Base-by-base conservation (phyloP, 1,284 basidiomycete species). In the Sparassis latifolia region DNA sequence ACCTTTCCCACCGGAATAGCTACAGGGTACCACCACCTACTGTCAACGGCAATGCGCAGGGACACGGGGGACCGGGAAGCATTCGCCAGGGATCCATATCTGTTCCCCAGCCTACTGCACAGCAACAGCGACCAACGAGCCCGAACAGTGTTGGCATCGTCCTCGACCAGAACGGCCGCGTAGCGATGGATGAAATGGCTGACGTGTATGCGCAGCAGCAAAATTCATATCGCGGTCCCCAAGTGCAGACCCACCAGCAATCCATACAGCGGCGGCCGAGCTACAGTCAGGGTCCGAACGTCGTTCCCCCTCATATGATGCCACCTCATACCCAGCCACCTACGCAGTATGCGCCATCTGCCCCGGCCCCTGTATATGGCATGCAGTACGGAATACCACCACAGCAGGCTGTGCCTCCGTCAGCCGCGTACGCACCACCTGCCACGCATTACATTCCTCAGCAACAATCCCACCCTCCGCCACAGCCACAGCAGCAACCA, bases 161-260 rank as follows among this genome's bases (percentile, higher is more conserved):
- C 7, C 72, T 94, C 12, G 89, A 91, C 62, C 82, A 85, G 2
- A 79, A 71, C 49, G 92, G 92, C 5, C 79, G 83, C 10, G 90
- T 94, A 7, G 74, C 84, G 28, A 80, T 86, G 57, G 91, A 95
- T 68, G 78, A 82, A 45, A 86, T 93, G 83, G 89, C 89, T 7
- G 73, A 78, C 41, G 66, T 70, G 52, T 82, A 80, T 60, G 54
- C 47, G 27, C 56, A 55, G 39, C 55, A 54, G 30, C 53, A 53
- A 30, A 44, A 50, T 27, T 42, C 44, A 43, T 65, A 62, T 32
- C 61, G 59, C 59, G 12, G 61, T 54, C 38, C 51, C 52, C 6
- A 60, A 59, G 20, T 20, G 37, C 62, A 56, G n/a, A 62, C 61
- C 33, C 52, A 62, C 44, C 64, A 65, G 45, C 56, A 54, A 20